phyloP scores from a whole-genome alignment of 805 yeast species.

The Komagataella kurtzmanii region DNA sequence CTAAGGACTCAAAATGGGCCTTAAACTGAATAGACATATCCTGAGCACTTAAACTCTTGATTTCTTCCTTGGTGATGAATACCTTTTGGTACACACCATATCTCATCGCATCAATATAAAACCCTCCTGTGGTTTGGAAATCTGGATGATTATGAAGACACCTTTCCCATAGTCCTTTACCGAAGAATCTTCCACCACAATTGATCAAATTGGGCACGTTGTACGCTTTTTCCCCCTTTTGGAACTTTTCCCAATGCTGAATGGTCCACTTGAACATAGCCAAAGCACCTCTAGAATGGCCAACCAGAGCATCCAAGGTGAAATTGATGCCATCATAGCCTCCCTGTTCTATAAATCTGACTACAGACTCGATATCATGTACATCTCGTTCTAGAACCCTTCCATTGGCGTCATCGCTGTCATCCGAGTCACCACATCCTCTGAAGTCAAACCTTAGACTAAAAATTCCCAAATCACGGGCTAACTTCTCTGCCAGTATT shows the following conservation, averaged over 20 bases:
- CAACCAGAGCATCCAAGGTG: constrained; percentile 43
- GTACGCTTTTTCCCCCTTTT: constrained; percentile 17
- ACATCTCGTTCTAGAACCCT: constrained; percentile 52
- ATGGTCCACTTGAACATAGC: constrained; percentile 66
- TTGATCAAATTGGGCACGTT: constrained; percentile 58
- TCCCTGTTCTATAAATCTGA: constrained; percentile 17
- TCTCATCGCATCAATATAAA: constrained; percentile 26
- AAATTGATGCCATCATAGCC: constrained; percentile 23
- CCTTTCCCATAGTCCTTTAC: constrained; percentile 29
- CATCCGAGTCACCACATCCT: constrained; percentile 70
- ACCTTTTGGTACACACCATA: constrained; percentile 31
- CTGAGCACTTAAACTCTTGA: constrained; percentile 31
- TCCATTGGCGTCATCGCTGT: constrained; percentile 27
- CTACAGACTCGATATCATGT: constrained; percentile 46
- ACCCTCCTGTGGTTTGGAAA: constrained; percentile 29
- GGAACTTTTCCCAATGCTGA: constrained; percentile 22
- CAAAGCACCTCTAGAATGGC: constrained; percentile 73
- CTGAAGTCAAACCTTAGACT: constrained; percentile 76
- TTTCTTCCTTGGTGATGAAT: constrained; percentile 35
- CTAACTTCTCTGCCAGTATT: constrained; percentile 43
- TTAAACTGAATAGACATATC: constrained; percentile 27
- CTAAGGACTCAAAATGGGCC: constrained; percentile 22
- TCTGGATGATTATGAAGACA: constrained; percentile 18
- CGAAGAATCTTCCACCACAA: constrained; percentile 57
- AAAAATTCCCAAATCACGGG: constrained; percentile 44